phyloP scores from a whole-genome alignment of 768 basidiomycete species.

The Sporobolomyces roseus region DNA sequence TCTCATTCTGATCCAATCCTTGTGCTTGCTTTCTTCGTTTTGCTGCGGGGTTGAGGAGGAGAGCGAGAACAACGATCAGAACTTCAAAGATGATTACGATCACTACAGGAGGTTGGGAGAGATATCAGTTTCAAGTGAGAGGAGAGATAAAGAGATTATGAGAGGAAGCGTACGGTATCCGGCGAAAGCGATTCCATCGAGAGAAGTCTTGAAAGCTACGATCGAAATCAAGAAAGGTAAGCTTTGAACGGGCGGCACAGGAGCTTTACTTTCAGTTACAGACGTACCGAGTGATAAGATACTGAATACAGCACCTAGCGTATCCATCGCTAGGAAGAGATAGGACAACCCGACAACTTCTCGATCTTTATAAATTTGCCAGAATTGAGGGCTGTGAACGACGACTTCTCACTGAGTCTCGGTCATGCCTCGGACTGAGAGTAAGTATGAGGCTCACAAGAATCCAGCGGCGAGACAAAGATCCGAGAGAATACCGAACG shows the following conservation, averaged over 20 bases:
- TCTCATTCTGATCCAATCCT: constrained; percentile 2
- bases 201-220: constrained; percentile 14
- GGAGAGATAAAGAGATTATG: not conserved
- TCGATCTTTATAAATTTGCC: constrained; percentile 23
- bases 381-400: constrained; percentile 23
- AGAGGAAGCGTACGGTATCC: constrained; percentile 21
- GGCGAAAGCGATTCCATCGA: constrained; percentile 26
- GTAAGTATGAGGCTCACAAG: constrained; percentile 9
- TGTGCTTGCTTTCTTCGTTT: not conserved
- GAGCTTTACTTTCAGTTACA: not conserved
- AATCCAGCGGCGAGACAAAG: constrained; percentile 27
- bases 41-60: constrained; percentile 18
- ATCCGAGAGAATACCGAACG: constrained; percentile 23
- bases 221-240: not conserved
- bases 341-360: constrained; percentile 33
- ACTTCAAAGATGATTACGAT: constrained; percentile 26
- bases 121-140: not conserved
- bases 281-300: constrained; percentile 31
- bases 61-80: constrained; percentile 12
- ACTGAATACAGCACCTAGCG: constrained; percentile 35
- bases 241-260: not conserved
- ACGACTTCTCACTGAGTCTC: not conserved
- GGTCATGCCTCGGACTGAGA: not conserved
- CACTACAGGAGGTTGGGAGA: not conserved
- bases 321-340: constrained; percentile 31